phyloP scores from a whole-genome alignment of 495 filamentous ascomycete species.

The Penicillium verhagenii region DNA sequence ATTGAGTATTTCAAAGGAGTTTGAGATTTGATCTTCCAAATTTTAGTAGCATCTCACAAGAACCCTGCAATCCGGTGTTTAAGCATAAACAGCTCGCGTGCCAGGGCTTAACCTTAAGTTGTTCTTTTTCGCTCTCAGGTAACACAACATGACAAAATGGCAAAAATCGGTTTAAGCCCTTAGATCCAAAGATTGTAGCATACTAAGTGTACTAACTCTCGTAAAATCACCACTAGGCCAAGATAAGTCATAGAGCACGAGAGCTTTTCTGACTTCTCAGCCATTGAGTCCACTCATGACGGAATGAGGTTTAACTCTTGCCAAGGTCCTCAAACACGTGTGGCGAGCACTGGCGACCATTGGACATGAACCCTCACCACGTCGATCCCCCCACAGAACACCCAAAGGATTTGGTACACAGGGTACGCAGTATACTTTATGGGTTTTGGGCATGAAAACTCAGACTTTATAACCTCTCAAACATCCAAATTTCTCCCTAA shows the following conservation, averaged over 20 bases:
- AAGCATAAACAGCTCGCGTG: neutral
- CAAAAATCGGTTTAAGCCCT: too few relatives aligned
- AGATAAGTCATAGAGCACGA: neutral
- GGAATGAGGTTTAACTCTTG: neutral
- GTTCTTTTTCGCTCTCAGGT: neutral
- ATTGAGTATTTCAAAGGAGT: neutral
- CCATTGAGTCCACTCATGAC: neutral
- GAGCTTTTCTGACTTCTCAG: neutral
- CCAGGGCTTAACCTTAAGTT: neutral
- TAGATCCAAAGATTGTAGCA: neutral
- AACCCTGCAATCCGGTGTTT: neutral
- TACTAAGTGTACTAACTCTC: too few relatives aligned
- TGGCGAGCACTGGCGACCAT: slow-evolving; percentile 1
- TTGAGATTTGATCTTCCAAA: too few relatives aligned
- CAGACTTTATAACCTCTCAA: neutral
- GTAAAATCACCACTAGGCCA: neutral
- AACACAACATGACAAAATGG: too few relatives aligned
- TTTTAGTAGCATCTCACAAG: too few relatives aligned
- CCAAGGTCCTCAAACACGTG: slow-evolving; percentile 1
- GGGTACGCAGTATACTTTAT: neutral
- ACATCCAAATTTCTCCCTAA: neutral
- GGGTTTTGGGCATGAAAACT: neutral
- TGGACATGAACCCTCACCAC: neutral
- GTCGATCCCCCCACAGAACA: neutral
- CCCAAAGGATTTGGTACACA: too few relatives aligned